Evolutionary conservation across 805 yeast genomes (phyloP), one percentile per base, ranked within the genome.

Genomic region (Spathaspora hagerdaliae): DNA sequence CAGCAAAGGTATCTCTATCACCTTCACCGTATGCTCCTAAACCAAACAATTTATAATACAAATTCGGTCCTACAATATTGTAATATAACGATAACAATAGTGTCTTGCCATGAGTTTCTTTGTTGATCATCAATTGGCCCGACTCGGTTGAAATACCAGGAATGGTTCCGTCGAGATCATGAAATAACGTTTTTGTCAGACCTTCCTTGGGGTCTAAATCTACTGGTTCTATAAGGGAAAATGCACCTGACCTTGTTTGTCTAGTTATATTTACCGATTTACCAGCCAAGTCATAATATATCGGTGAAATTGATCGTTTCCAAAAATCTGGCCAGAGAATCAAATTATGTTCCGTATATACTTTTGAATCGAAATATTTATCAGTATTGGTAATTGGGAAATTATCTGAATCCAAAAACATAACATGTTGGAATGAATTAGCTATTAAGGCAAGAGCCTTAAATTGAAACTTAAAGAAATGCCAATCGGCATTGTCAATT

Each of bases 21-120:
- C 91, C 91, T 65, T 84, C 86, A 31, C 91, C 91, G 0, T 87
- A 80, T 24, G 79, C 71, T 7, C 88, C 87, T 55, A 83, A 90
- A 0, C 87, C 76, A 52, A 85, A 71, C 45, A 85, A 61, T 10
- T 81, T 83, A 56, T 84, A 85, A 59, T 79, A 85, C 63, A 76
- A 79, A 8, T 69, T 62, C 0, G 88, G 89, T 0, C 91, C 91
- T 60, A 56, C 63, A 1, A 81, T 59, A 53, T 85, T 85, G 60
- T 85, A 85, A 61, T 83, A 85, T 36, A 81, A 65, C 1, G 85
- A 69, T 40, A 85, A 61, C 15, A 83, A 58, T 36, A 84, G 56
- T 0, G 87, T 79, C 48, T 71, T 74, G 43, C 81, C 56, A 55
- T 85, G 91, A 2, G 71, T 61, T 9, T 73, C 68, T 55, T 83